Percentiles rank a stretch among this genome's conserved stretches.
Evolutionary conservation across 2,329 filamentous ascomycete genomes (phyloP).

Genomic region (Dryadomyces quercus-mongolicae): DNA sequence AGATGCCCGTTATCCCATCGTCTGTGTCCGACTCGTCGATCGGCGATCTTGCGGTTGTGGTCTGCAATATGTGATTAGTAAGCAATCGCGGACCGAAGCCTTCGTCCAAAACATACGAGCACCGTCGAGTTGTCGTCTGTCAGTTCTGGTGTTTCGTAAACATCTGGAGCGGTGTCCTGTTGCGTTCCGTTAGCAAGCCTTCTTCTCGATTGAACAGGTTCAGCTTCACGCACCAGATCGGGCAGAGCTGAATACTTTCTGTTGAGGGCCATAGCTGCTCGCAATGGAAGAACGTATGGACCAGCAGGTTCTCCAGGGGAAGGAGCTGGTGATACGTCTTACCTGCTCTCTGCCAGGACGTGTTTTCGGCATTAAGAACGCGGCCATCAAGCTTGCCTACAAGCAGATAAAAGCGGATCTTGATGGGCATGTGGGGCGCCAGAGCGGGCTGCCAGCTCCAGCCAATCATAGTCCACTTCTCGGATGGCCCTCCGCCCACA

Average conservation of each 20-base stretch:
- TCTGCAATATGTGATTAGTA: slow-evolving; percentile 22
- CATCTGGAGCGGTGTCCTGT: slow-evolving; percentile 83
- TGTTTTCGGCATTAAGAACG: neutral
- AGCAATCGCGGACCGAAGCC: neutral
- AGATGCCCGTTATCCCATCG: slow-evolving; percentile 56
- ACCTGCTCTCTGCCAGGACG: neutral
- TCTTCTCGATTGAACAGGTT: neutral
- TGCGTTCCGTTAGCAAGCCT: slow-evolving; percentile 12
- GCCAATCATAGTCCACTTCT: neutral
- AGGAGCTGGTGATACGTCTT: neutral
- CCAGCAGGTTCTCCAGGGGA: neutral
- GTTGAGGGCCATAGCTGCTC: slow-evolving; percentile 53
- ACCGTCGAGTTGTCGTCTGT: slow-evolving; percentile 82
- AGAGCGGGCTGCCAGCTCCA: neutral
- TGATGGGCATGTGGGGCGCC: neutral
- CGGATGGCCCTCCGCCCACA: slow-evolving; percentile 2
- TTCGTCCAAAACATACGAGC: slow-evolving; percentile 43
- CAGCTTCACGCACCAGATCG: slow-evolving; percentile 47
- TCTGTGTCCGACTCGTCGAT: slow-evolving; percentile 53
- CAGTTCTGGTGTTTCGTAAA: slow-evolving; percentile 91
- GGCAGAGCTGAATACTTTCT: slow-evolving; percentile 74
- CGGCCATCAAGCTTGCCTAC: neutral
- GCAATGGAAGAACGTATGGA: neutral
- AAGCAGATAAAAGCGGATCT: neutral
- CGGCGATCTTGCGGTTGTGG: slow-evolving; percentile 42